Evolutionary conservation across 495 filamentous ascomycete species (phyloP).

Genomic region (Pseudotulostoma volvatum): DNA sequence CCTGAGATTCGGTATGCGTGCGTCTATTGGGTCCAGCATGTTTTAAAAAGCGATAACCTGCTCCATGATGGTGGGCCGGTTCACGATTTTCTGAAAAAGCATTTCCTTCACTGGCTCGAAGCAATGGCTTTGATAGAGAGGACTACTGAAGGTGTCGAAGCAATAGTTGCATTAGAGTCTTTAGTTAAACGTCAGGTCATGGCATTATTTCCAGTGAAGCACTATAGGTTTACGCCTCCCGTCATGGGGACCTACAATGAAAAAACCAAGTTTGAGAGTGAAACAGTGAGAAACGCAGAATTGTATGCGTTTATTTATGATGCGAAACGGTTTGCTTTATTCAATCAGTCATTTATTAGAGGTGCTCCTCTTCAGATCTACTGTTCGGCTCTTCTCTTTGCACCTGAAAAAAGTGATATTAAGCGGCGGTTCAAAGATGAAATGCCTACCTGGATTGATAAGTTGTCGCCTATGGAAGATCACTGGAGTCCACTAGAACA

Average conservation of each 20-base stretch:
- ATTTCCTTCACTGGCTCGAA: slow-evolving; percentile 13
- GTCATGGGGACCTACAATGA: too few relatives aligned
- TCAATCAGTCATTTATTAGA: slow-evolving; percentile 10
- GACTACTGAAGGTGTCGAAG: slow-evolving; percentile 1
- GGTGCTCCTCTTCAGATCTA: too few relatives aligned
- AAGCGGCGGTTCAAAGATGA: slow-evolving; percentile 3
- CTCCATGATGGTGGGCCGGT: slow-evolving; percentile 8
- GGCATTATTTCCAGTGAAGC: too few relatives aligned
- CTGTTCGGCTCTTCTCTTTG: slow-evolving; percentile 15
- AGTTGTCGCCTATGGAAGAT: slow-evolving; percentile 1
- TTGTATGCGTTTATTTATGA: slow-evolving; percentile 15
- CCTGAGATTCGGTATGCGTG: slow-evolving; percentile 21
- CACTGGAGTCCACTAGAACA: slow-evolving; percentile 3
- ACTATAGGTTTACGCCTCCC: too few relatives aligned
- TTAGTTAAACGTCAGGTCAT: too few relatives aligned
- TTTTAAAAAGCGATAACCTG: too few relatives aligned
- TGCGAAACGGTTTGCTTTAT: slow-evolving; percentile 18
- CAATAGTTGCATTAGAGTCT: slow-evolving; percentile 1
- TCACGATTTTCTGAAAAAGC: slow-evolving; percentile 6
- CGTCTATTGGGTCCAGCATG: slow-evolving; percentile 15
- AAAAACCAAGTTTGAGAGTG: too few relatives aligned
- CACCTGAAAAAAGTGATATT: slow-evolving; percentile 12
- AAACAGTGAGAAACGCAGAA: too few relatives aligned
- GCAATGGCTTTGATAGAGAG: slow-evolving; percentile 8
- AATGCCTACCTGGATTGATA: slow-evolving; percentile 4